phyloP scores from a whole-genome alignment of 345 rosid genomes.

The Brassica incana region DNA sequence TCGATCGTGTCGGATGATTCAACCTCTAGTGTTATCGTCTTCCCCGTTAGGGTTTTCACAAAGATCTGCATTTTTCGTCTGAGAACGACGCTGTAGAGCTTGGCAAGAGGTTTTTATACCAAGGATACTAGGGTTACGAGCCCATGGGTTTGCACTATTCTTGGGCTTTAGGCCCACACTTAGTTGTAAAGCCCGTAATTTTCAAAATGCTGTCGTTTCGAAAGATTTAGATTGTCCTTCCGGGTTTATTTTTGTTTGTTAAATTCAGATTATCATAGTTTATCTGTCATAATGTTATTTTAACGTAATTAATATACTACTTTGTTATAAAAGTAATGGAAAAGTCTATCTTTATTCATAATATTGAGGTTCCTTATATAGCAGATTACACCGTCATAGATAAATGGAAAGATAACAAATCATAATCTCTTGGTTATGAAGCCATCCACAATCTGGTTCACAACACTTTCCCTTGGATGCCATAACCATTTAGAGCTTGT shows the following conservation, averaged over 20 bases:
- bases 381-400: no score
- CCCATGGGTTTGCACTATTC: neutral
- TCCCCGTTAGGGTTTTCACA: constrained; percentile 76
- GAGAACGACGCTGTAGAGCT: neutral
- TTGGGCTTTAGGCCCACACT: neutral
- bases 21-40: constrained; percentile 68
- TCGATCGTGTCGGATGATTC: constrained; percentile 67
- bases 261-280: neutral
- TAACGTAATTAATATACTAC: no score
- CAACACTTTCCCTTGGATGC: no score
- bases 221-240: neutral
- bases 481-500: no score
- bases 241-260: neutral
- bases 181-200: neutral
- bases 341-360: no score
- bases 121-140: constrained; percentile 11
- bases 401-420: no score
- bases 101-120: constrained; percentile 6
- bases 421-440: no score
- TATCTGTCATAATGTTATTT: no score
- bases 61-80: constrained; percentile 56
- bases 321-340: no score
- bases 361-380: no score
- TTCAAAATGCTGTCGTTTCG: neutral
- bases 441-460: no score